Evolutionary conservation across 1,284 basidiomycete species (phyloP).

Genomic region (Mrakiaceae sp.): DNA sequence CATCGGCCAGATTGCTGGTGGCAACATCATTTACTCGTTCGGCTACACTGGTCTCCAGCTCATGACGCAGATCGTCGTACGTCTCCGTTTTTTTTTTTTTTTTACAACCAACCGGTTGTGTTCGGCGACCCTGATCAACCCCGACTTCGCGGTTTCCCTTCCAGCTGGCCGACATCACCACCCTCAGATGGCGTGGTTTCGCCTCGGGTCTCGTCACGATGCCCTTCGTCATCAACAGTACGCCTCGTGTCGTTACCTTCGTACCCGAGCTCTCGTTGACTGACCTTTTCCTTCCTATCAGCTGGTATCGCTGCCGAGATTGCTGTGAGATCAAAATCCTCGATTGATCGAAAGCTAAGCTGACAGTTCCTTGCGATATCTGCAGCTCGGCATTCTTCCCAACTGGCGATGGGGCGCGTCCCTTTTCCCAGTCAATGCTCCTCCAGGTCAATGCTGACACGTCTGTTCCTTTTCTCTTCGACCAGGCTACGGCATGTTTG

Average conservation of each 20-base stretch:
- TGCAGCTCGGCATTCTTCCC: conserved; percentile 24
- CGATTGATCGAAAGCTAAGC: conserved; percentile 2
- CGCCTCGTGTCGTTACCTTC: background rate
- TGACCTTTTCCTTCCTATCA: conserved; percentile 29
- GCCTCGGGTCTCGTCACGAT: conserved; percentile 57
- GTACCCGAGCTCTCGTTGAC: background rate
- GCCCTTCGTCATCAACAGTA: conserved; percentile 42
- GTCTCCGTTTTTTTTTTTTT: background rate
- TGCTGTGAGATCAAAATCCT: conserved; percentile 33
- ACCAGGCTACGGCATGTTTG: conserved; percentile 1
- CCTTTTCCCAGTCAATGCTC: background rate
- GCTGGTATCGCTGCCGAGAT: conserved; percentile 52
- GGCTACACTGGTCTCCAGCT: conserved; percentile 53
- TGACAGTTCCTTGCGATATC: conserved; percentile 16
- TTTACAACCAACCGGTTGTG: background rate
- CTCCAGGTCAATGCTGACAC: too few species aligned
- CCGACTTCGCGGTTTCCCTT: conserved; percentile 19
- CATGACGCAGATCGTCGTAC: conserved; percentile 57
- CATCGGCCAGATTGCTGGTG: conserved; percentile 44
- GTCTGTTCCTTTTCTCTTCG: background rate
- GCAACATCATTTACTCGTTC: conserved; percentile 39
- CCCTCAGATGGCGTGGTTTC: conserved; percentile 62
- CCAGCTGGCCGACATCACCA: conserved; percentile 57
- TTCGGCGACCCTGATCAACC: too few species aligned
- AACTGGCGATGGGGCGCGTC: conserved; percentile 63